Evolutionary conservation across 2,329 filamentous ascomycete species (phyloP).

Genomic region (Apiospora rasikravindrae): DNA sequence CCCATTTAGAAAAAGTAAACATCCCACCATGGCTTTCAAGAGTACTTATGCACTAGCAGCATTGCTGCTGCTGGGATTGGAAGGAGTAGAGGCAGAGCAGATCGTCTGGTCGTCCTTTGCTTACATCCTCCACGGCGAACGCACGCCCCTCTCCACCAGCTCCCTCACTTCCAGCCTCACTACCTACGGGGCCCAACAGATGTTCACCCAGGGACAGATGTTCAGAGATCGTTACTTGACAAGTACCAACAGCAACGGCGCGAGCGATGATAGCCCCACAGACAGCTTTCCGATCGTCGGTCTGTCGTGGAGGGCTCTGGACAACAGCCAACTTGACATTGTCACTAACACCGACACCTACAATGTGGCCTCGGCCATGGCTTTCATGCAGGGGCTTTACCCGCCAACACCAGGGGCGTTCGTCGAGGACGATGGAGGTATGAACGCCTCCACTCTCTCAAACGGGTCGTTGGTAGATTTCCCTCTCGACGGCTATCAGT

Average conservation of each 20-base stretch:
- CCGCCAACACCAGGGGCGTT: conserved; percentile 63
- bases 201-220: conserved; percentile 52
- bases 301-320: conserved; percentile 49
- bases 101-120: conserved; percentile 56
- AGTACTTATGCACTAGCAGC: background rate
- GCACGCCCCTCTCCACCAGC: conserved; percentile 47
- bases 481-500: conserved; percentile 80
- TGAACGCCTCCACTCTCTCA: conserved; percentile 55
- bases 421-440: conserved; percentile 40
- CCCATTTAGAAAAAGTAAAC: background rate
- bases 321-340: conserved; percentile 53
- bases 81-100: conserved; percentile 40
- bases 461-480: conserved; percentile 66
- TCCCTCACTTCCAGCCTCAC: conserved; percentile 47
- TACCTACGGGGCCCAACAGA: conserved; percentile 58
- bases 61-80: conserved; percentile 30
- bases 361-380: conserved; percentile 71
- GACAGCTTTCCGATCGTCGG: conserved; percentile 47
- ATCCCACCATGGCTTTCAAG: background rate
- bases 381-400: conserved; percentile 85
- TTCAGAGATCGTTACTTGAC: conserved; percentile 57
- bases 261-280: conserved; percentile 31
- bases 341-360: conserved; percentile 48
- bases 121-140: conserved; percentile 59
- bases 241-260: conserved; percentile 30